Conservation (phyloP, 768 basidiomycete genomes). For the Tephrocybe sp. region DNA sequence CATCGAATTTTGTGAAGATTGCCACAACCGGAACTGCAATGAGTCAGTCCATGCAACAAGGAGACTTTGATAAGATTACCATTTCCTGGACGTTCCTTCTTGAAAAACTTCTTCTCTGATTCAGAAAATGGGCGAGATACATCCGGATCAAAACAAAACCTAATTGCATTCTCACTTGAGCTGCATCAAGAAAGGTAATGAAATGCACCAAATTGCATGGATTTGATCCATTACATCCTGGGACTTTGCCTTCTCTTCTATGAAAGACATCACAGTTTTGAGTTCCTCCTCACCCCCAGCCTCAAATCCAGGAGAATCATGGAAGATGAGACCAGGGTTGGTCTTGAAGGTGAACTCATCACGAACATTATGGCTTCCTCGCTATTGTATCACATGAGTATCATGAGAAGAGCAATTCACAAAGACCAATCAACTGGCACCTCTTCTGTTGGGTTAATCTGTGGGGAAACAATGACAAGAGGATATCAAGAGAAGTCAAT, state of each 20-base stretch:
- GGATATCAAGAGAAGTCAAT: neutral
- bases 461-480: neutral
- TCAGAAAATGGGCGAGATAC: slow-evolving; percentile 22
- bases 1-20: slow-evolving; percentile 8
- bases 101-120: slow-evolving; percentile 29
- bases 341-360: too few relatives aligned
- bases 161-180: slow-evolving; percentile 12
- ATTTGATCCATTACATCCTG: slow-evolving; percentile 22
- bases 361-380: slow-evolving; percentile 31
- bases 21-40: slow-evolving; percentile 34
- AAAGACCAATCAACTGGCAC: neutral
- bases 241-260: slow-evolving; percentile 19
- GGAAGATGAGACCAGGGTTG: too few relatives aligned
- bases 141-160: slow-evolving; percentile 36
- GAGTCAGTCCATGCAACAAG: neutral
- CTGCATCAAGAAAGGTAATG: neutral
- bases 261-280: slow-evolving; percentile 26
- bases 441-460: slow-evolving; percentile 1
- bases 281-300: slow-evolving; percentile 20
- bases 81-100: slow-evolving; percentile 19
- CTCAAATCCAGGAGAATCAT: too few relatives aligned
- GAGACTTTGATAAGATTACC: slow-evolving; percentile 16
- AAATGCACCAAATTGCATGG: slow-evolving; percentile 36
- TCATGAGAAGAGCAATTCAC: neutral
- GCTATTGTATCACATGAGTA: slow-evolving; percentile 18